Percentiles rank a stretch among this genome's conserved stretches.
Conservation (phyloP, 2,329 filamentous ascomycete genomes). For the Purpureocillium takamizusanense region DNA sequence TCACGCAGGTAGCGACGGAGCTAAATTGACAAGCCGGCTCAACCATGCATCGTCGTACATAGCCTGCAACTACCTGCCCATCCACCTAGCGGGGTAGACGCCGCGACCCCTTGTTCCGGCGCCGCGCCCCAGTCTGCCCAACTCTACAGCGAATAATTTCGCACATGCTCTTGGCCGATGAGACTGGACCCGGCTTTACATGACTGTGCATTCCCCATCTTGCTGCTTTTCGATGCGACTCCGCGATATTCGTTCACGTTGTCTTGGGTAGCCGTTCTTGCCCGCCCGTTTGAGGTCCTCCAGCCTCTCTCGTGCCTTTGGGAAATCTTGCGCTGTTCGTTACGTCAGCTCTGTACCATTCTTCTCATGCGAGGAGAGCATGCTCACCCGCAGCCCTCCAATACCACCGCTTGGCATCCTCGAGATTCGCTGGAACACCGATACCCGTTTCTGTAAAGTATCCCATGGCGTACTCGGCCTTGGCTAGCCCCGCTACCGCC, state of each 20-base stretch:
- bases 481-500: conserved; percentile 75
- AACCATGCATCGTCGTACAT: background rate
- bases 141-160: too few relatives aligned
- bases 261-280: conserved; percentile 56
- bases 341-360: background rate
- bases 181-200: conserved; percentile 42
- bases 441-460: conserved; percentile 97
- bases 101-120: too few relatives aligned
- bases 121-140: too few relatives aligned
- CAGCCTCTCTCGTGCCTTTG: conserved; percentile 83
- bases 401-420: conserved; percentile 98
- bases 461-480: conserved; percentile 95
- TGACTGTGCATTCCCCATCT: conserved; percentile 79
- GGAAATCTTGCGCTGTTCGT: conserved; percentile 75
- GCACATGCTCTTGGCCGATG: too few relatives aligned
- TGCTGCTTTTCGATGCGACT: conserved; percentile 76
- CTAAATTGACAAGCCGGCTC: background rate
- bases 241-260: conserved; percentile 69
- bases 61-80: too few relatives aligned
- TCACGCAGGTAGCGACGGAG: background rate
- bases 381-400: conserved; percentile 89
- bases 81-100: too few relatives aligned
- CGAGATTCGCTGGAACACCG: conserved; percentile 73
- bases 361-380: background rate
- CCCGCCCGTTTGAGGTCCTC: conserved; percentile 84